A percentile compares a stretch with the other conserved stretches of the same genome.
Evolutionary conservation across 192 early-diverging fungal species (phyloP).

Genomic region (Phlyctochytrium arcticum): DNA sequence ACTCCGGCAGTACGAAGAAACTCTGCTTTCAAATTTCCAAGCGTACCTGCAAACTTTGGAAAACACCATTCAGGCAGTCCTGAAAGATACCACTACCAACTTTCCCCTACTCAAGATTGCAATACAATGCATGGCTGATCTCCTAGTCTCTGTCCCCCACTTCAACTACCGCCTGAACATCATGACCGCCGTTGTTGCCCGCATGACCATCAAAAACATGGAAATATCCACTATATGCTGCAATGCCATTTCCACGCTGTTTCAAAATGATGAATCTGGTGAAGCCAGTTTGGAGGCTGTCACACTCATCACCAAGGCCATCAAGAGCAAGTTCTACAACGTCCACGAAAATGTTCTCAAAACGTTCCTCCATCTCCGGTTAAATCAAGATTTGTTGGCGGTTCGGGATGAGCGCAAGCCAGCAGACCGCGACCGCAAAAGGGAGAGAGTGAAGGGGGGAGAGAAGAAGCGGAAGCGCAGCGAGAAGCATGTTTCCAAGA

Average conservation of each 20-base stretch:
- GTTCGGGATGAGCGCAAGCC: constrained; percentile 23
- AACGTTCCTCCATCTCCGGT: constrained; percentile 74
- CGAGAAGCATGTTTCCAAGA: constrained; percentile 46
- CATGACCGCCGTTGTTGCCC: constrained; percentile 74
- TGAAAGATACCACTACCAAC: constrained; percentile 7
- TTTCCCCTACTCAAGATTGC: constrained; percentile 49
- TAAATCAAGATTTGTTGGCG: constrained; percentile 75
- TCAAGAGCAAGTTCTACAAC: constrained; percentile 74
- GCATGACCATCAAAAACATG: constrained; percentile 61
- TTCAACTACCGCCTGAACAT: constrained; percentile 95
- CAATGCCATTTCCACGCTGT: constrained; percentile 73
- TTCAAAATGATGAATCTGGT: constrained; percentile 81
- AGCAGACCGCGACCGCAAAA: constrained; percentile 3
- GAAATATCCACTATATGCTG: constrained; percentile 69
- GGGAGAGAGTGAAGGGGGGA: constrained; percentile 20
- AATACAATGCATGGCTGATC: constrained; percentile 75
- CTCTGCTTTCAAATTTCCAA: constrained; percentile 79
- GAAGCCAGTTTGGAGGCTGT: constrained; percentile 84
- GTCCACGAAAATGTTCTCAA: constrained; percentile 62
- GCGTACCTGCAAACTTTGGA: constrained; percentile 75
- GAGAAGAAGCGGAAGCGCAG: constrained; percentile 41
- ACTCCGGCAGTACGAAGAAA: constrained; percentile 81
- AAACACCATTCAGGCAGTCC: constrained; percentile 20
- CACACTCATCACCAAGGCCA: constrained; percentile 75
- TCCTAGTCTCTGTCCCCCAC: constrained; percentile 78